phyloP scores from a whole-genome alignment of 768 basidiomycete genomes.

The Phaeotremella fagi region DNA sequence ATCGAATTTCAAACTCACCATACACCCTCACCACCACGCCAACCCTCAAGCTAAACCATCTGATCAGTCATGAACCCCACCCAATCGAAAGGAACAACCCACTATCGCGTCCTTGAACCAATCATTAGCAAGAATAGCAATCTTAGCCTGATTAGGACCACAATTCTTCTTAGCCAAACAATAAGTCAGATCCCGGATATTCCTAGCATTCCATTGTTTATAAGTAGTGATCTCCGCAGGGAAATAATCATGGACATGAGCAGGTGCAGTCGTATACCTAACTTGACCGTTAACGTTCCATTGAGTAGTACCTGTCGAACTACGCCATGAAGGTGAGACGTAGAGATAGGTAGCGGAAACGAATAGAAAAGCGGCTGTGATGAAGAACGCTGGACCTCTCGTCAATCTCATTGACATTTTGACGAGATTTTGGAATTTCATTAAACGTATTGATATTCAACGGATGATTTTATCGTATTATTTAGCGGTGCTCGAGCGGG shows the following conservation, averaged over 20 bases:
- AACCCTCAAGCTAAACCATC: not conserved
- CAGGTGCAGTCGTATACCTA: not conserved
- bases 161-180: constrained; percentile 3
- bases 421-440: no score
- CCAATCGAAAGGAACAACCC: not conserved
- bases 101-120: constrained; percentile 4
- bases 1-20: not conserved
- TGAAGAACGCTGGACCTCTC: not conserved
- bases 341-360: not conserved
- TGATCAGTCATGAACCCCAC: not conserved
- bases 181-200: constrained; percentile 1
- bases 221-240: not conserved
- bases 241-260: not conserved
- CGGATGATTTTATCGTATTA: no score
- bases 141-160: constrained; percentile 7
- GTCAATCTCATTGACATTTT: not conserved
- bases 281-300: not conserved
- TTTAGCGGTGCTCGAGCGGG: no score
- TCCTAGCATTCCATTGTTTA: not conserved
- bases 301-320: not conserved
- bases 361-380: not conserved
- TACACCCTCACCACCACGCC: constrained; percentile 6
- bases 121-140: constrained; percentile 4
- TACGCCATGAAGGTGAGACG: not conserved
- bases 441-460: no score